phyloP scores from a whole-genome alignment of 1,284 basidiomycete genomes.

The Tranzscheliella williamsii region DNA sequence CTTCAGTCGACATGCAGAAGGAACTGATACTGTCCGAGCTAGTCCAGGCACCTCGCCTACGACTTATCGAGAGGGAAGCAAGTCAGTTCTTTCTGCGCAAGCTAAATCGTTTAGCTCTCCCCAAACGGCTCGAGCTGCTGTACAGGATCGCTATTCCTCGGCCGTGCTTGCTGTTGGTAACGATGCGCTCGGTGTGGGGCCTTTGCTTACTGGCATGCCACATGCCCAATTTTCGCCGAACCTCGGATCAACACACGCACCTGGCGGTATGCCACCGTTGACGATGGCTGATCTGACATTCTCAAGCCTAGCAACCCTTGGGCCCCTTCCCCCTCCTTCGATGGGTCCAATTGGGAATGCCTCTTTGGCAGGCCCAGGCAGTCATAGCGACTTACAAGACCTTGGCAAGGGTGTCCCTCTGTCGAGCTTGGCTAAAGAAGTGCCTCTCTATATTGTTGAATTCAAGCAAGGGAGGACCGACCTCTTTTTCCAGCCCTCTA shows the following conservation, averaged over 20 bases:
- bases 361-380: conserved; percentile 6
- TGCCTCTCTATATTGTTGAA: conserved; percentile 92
- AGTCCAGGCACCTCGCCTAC: conserved; percentile 34
- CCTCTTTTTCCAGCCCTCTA: conserved; percentile 73
- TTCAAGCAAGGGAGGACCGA: conserved; percentile 97
- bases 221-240: too few relatives aligned
- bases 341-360: conserved; percentile 9
- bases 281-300: conserved; percentile 24
- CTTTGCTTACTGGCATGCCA: too few relatives aligned
- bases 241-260: too few relatives aligned
- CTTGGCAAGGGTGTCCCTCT: conserved; percentile 89
- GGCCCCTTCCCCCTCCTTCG: conserved; percentile 36
- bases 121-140: too few relatives aligned
- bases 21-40: conserved; percentile 27
- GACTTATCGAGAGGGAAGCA: neutral
- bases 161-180: too few relatives aligned
- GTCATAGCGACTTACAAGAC: conserved; percentile 63
- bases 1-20: conserved; percentile 18
- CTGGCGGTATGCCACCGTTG: too few relatives aligned
- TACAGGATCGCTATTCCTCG: too few relatives aligned
- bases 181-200: too few relatives aligned
- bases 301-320: conserved; percentile 37
- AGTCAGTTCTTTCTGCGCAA: conserved; percentile 17
- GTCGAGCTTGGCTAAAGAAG: conserved; percentile 75
- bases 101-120: conserved; percentile 19